Conservation (phyloP, 129 eudicot genomes). For the Tagetes patula region DNA sequence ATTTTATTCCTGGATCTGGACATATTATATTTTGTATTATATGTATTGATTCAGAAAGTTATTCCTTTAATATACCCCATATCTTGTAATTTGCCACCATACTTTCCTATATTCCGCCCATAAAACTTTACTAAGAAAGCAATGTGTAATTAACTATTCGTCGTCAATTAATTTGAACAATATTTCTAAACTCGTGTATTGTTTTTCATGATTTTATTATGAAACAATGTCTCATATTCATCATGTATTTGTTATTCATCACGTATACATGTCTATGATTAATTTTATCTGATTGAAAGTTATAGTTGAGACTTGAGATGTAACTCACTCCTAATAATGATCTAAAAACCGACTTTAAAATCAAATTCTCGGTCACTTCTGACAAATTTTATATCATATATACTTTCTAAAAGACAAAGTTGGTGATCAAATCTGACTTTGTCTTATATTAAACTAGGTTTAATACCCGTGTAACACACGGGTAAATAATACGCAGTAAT, state of each 20-base stretch:
- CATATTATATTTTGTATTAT: not conserved
- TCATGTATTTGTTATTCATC: too few species aligned
- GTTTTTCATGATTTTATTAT: not conserved
- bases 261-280: not conserved
- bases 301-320: not conserved
- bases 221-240: not conserved
- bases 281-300: not conserved
- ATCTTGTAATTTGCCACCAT: not conserved
- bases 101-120: not conserved
- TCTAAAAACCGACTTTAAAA: too few species aligned
- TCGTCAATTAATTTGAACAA: not conserved
- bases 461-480: too few species aligned
- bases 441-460: too few species aligned
- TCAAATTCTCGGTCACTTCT: too few species aligned
- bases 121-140: not conserved
- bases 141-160: not conserved
- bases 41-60: not conserved
- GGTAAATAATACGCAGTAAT: too few species aligned
- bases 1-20: conserved; percentile 10
- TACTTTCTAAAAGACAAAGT: too few species aligned
- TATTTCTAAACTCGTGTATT: not conserved
- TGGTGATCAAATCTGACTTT: too few species aligned
- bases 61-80: not conserved
- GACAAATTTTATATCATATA: too few species aligned
- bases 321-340: too few species aligned